Percentiles rank a stretch among this genome's conserved stretches.
Evolutionary conservation across 2,329 filamentous ascomycete genomes (phyloP).

Genomic region (Pseudocercospora fuligena): DNA sequence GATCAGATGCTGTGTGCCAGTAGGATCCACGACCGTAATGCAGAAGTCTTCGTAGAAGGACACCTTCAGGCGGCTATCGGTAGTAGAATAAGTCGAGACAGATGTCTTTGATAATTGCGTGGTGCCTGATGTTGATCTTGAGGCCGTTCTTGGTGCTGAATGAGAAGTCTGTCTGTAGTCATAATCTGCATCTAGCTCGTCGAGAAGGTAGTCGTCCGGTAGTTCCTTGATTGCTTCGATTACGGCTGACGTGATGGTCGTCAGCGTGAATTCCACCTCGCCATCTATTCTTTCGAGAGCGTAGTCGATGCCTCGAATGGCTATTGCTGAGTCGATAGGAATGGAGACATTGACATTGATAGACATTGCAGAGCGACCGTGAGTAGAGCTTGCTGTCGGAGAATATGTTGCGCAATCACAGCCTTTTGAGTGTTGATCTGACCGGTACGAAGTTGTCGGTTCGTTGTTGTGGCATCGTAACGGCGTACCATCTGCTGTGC

Average conservation of each 20-base stretch:
- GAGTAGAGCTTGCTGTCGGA: not conserved
- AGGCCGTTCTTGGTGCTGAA: not conserved
- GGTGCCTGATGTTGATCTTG: slow-evolving; percentile 11
- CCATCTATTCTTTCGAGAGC: slow-evolving; percentile 19
- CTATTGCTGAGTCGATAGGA: slow-evolving; percentile 17
- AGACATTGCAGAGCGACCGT: slow-evolving; percentile 9
- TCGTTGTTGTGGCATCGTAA: slow-evolving; percentile 18
- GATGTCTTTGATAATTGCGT: slow-evolving; percentile 2
- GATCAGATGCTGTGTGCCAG: slow-evolving; percentile 14
- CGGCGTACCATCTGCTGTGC: slow-evolving; percentile 9
- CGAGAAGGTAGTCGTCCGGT: slow-evolving; percentile 12
- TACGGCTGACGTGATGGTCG: slow-evolving; percentile 20
- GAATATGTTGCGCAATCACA: not conserved
- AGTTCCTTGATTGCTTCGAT: slow-evolving; percentile 24
- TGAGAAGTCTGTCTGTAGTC: not conserved
- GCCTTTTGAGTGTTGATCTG: slow-evolving; percentile 14
- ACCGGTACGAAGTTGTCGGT: slow-evolving; percentile 8
- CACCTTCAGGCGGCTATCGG: not conserved
- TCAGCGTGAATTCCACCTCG: slow-evolving; percentile 21
- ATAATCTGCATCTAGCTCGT: not conserved
- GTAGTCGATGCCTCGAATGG: slow-evolving; percentile 22
- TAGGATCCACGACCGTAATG: slow-evolving; percentile 12
- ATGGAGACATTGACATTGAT: slow-evolving; percentile 17
- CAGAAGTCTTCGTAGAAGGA: slow-evolving; percentile 15
- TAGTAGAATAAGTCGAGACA: not conserved